phyloP scores from a whole-genome alignment of 1,284 basidiomycete genomes.

The Coniferiporia sulphurascens region DNA sequence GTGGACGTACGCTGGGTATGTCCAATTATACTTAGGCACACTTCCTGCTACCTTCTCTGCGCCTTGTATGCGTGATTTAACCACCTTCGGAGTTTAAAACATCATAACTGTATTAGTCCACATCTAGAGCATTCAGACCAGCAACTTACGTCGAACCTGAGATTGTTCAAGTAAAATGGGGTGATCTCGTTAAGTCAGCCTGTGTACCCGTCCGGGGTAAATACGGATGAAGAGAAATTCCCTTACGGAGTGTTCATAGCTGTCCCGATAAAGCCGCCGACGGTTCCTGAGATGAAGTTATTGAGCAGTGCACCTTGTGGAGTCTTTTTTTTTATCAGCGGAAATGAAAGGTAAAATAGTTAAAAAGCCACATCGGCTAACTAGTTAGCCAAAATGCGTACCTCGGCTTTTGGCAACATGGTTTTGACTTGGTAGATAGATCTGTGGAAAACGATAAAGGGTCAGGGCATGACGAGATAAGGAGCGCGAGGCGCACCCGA shows the following conservation, averaged over 20 bases:
- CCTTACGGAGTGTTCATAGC: slow-evolving; percentile 70
- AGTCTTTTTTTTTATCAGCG: slow-evolving; percentile 37
- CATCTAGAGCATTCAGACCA: background rate
- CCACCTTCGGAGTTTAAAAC: slow-evolving; percentile 52
- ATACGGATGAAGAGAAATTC: background rate
- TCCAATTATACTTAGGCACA: slow-evolving; percentile 88
- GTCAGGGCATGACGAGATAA: slow-evolving; percentile 18
- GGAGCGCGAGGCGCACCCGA: slow-evolving; percentile 41
- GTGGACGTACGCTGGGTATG: slow-evolving; percentile 65
- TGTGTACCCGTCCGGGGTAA: background rate
- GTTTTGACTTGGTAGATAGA: slow-evolving; percentile 82
- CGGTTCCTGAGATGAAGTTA: slow-evolving; percentile 86
- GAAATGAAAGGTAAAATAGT: slow-evolving; percentile 3
- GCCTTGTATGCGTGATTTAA: slow-evolving; percentile 94
- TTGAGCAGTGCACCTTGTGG: slow-evolving; percentile 75
- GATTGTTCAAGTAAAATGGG: slow-evolving; percentile 1
- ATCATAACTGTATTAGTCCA: background rate
- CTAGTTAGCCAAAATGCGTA: slow-evolving; percentile 29
- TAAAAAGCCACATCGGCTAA: background rate
- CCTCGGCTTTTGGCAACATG: slow-evolving; percentile 81
- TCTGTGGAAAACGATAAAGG: slow-evolving; percentile 25
- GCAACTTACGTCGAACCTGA: slow-evolving; percentile 51
- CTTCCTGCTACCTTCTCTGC: slow-evolving; percentile 57
- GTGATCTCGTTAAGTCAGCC: background rate
- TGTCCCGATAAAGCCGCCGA: slow-evolving; percentile 91